Percentiles rank a stretch among this genome's conserved stretches.
These are phyloP conservation scores for Chlamydomonas sp. DNA, from an alignment of 139 green algal genomes.

Conservation along the genomic window DNA sequence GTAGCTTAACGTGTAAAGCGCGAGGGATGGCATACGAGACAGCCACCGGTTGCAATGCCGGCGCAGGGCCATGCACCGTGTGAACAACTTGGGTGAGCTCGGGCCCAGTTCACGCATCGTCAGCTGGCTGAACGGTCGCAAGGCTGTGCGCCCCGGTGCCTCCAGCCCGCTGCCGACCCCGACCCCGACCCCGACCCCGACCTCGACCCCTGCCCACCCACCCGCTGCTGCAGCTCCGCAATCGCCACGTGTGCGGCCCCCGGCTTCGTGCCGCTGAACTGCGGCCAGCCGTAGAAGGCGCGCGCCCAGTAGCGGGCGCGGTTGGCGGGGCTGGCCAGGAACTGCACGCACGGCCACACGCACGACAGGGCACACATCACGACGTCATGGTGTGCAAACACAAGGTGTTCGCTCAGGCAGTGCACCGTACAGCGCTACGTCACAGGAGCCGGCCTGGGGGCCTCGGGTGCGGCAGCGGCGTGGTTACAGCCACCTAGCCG, in stretches of 20 bases:
- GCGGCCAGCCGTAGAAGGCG: constrained; percentile 86
- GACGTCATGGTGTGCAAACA: not conserved
- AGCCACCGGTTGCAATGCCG: not conserved
- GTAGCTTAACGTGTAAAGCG: constrained; percentile 24
- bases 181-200: too few relatives aligned
- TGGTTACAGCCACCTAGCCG: too few relatives aligned
- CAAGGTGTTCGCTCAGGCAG: not conserved
- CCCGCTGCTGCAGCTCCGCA: constrained; percentile 38
- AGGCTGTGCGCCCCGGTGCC: not conserved
- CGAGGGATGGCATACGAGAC: not conserved
- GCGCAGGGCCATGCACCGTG: too few relatives aligned
- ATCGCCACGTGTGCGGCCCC: constrained; percentile 73
- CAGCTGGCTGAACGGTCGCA: not conserved
- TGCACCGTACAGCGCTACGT: too few relatives aligned
- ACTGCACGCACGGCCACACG: constrained; percentile 62
- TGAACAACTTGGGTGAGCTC: not conserved
- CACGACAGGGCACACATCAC: not conserved
- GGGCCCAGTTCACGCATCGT: too few relatives aligned
- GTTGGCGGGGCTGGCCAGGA: constrained; percentile 74
- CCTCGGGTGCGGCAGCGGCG: too few relatives aligned
- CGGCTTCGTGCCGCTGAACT: constrained; percentile 74
- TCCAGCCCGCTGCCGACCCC: not conserved
- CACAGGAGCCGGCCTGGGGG: too few relatives aligned
- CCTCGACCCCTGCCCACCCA: constrained; percentile 45
- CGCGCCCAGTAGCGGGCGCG: constrained; percentile 90